These are phyloP conservation scores for Alternaria sp. DNA, from an alignment of 2,329 filamentous ascomycete species.

Conservation along the genomic window DNA sequence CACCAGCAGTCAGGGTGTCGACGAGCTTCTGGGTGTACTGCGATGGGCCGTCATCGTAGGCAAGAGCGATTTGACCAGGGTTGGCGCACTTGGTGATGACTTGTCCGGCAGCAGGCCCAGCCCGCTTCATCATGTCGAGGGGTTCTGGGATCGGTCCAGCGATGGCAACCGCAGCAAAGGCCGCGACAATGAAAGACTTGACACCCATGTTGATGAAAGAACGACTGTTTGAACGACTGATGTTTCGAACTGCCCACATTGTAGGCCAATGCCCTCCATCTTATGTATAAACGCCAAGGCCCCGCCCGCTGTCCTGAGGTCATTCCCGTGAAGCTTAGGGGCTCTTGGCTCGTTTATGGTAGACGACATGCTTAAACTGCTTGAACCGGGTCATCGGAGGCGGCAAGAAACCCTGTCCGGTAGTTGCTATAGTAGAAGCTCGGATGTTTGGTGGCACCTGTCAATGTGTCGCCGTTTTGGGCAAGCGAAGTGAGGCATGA, in stretches of 20 bases:
- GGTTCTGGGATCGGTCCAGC: conserved; percentile 35
- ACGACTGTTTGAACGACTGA: neutral
- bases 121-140: conserved; percentile 33
- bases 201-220: conserved; percentile 28
- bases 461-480: neutral
- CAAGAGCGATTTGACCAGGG: conserved; percentile 39
- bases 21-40: conserved; percentile 44
- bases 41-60: conserved; percentile 47
- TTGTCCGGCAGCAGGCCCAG: conserved; percentile 35
- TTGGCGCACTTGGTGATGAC: conserved; percentile 40
- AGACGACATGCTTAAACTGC: conserved; percentile 26
- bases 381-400: conserved; percentile 25
- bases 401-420: conserved; percentile 4
- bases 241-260: neutral
- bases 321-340: conserved; percentile 19
- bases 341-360: conserved; percentile 40
- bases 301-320: neutral
- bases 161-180: conserved; percentile 25
- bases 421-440: neutral
- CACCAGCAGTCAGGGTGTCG: conserved; percentile 38
- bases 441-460: neutral
- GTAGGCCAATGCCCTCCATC: neutral
- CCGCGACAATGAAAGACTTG: conserved; percentile 27
- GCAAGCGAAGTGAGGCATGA: neutral
- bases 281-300: conserved; percentile 22